Evolutionary conservation across 305 asterid genomes (phyloP), one percentile per base, ranked within the genome.

Genomic region (Fraxinus greggii): DNA sequence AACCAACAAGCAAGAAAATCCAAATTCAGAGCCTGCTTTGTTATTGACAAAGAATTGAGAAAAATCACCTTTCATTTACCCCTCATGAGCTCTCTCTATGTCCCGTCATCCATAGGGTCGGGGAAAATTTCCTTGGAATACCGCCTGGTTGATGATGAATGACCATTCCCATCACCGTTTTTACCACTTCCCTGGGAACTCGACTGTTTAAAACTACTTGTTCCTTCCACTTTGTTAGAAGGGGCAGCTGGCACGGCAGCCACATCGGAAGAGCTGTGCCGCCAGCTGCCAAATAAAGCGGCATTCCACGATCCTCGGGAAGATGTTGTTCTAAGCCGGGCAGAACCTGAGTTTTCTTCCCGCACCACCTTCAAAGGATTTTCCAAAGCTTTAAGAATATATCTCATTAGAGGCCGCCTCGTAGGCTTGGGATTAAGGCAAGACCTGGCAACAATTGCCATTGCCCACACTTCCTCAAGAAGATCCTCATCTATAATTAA

Each of bases 301-400:
- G 97, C 95, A 13, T 91, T 93, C 98, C 98, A 95, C 0, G 98
- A 95, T 80, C 98, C 90, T 88, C 97, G 83, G 7, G 98, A 93
- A 13, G 98, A 93, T 17, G 93, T 91, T 7, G 98, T 83, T 84
- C 95, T 84, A 5, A 95, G 97, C 89, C 98, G 86, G 1, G 89
- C 96, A 0, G 97, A 92, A 81, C 96, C 81, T 5, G 87, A 81
- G 84, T 85, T 89, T 23, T 95, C 97, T 73, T 91, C 97, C 84
- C 98, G 89, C 40, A 93, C 98, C 7, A 95, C 98, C 87, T 93
- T 95, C 26, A 93, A 81, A 79, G 98, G 98, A 82, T 95, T 93
- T 83, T 95, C 99, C 73, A 93, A 78, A 19, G 98, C 99, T 91
- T 89, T 95, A 51, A 95, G 98, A 61, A 95, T 90, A 83, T 93